phyloP scores from a whole-genome alignment of 805 yeast species.

The Teunomyces barrocoloradensis region DNA sequence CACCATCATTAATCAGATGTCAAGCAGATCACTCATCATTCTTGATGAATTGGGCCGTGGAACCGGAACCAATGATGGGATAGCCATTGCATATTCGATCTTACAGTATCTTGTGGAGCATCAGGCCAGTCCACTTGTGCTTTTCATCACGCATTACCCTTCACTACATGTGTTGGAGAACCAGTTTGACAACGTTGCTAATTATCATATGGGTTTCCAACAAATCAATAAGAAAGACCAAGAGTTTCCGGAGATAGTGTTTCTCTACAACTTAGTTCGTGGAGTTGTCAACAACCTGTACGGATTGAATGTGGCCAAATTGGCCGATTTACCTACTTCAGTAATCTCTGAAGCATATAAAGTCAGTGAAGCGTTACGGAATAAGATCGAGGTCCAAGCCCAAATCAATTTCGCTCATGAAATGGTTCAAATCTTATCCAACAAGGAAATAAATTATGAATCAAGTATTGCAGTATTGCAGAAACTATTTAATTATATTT shows the following conservation, averaged over 20 bases:
- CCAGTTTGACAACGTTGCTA: conserved; percentile 43
- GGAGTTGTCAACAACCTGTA: conserved; percentile 58
- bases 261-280: conserved; percentile 33
- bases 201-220: conserved; percentile 71
- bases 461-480: background rate
- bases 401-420: background rate
- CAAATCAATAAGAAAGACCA: conserved; percentile 32
- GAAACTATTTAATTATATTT: conserved; percentile 1
- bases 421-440: background rate
- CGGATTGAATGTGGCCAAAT: conserved; percentile 80
- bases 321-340: conserved; percentile 58
- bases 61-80: conserved; percentile 70
- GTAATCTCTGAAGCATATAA: conserved; percentile 46
- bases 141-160: conserved; percentile 87
- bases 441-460: background rate
- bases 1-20: conserved; percentile 50
- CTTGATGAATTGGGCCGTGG: conserved; percentile 85
- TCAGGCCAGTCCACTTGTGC: conserved; percentile 47
- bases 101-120: conserved; percentile 51
- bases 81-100: conserved; percentile 74
- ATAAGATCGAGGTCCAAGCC: conserved; percentile 21
- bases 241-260: conserved; percentile 37
- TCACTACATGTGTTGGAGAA: conserved; percentile 53
- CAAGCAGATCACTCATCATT: conserved; percentile 58
- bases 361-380: conserved; percentile 33